phyloP scores from a whole-genome alignment of 768 basidiomycete genomes.

The Podaxis carcinomalis region DNA sequence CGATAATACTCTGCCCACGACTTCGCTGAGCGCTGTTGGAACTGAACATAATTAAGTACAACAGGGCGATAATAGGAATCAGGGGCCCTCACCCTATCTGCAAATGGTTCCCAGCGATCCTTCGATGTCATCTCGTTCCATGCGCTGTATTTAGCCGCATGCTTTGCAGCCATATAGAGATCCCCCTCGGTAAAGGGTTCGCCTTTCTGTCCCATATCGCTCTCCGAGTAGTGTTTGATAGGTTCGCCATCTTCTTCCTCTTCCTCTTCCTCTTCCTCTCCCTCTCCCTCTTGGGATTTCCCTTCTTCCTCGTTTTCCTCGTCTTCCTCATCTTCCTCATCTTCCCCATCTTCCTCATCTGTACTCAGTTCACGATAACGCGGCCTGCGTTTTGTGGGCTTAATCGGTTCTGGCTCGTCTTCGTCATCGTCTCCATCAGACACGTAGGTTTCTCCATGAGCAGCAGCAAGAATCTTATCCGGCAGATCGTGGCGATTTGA shows the following conservation, averaged over 20 bases:
- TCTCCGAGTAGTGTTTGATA: conserved; percentile 31
- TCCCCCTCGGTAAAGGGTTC: conserved; percentile 57
- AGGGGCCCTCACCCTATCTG: conserved; percentile 37
- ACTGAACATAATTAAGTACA: conserved; percentile 28
- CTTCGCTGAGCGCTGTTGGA: conserved; percentile 48
- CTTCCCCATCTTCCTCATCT: conserved; percentile 21
- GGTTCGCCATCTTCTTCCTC: conserved; percentile 34
- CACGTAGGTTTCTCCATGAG: conserved; percentile 26
- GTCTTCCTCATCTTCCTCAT: conserved; percentile 20
- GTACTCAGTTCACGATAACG: conserved; percentile 19
- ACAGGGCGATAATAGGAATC: background rate
- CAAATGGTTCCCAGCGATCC: conserved; percentile 55
- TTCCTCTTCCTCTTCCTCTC: conserved; percentile 22
- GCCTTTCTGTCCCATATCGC: conserved; percentile 50
- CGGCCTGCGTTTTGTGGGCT: conserved; percentile 13
- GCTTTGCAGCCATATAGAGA: conserved; percentile 52
- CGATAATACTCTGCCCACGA: conserved; percentile 63
- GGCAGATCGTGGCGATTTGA: conserved; percentile 59
- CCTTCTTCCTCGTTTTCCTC: conserved; percentile 20
- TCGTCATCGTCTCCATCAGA: conserved; percentile 21
- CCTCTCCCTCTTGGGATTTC: conserved; percentile 22
- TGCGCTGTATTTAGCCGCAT: conserved; percentile 45
- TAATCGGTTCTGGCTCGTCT: conserved; percentile 14
- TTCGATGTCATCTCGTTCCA: conserved; percentile 37
- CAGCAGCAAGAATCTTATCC: conserved; percentile 56